phyloP scores from a whole-genome alignment of 2,329 filamentous ascomycete genomes.

The Nectriaceae sp. region DNA sequence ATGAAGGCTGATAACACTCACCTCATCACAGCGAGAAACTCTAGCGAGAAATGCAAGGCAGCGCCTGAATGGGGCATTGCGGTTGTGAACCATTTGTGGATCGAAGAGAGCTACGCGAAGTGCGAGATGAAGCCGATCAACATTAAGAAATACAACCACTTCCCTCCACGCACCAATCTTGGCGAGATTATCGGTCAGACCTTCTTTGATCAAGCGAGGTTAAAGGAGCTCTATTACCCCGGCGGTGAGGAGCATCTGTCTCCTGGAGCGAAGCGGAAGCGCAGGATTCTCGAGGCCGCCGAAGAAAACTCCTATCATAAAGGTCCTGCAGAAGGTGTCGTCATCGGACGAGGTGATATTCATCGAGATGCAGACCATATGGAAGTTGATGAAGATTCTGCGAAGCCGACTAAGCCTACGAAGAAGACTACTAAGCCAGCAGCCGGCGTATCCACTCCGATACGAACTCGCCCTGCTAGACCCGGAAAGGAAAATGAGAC shows the following conservation, averaged over 20 bases:
- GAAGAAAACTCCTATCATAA: conserved; percentile 52
- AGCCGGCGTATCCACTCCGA: conserved; percentile 39
- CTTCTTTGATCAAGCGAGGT: conserved; percentile 64
- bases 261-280: conserved; percentile 47
- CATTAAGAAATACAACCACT: conserved; percentile 77
- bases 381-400: conserved; percentile 46
- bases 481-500: conserved; percentile 82
- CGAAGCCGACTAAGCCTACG: conserved; percentile 32
- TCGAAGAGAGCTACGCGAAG: conserved; percentile 95
- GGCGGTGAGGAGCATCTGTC: conserved; percentile 55
- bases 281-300: conserved; percentile 50
- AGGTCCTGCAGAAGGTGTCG: conserved; percentile 49
- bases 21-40: conserved; percentile 84
- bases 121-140: conserved; percentile 75
- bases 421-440: conserved; percentile 26
- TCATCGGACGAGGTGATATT: conserved; percentile 41
- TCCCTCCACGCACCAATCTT: conserved; percentile 86
- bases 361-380: conserved; percentile 41
- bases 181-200: conserved; percentile 93
- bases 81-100: conserved; percentile 93
- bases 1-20: conserved; percentile 96
- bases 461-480: conserved; percentile 46
- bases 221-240: conserved; percentile 69
- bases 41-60: conserved; percentile 90
- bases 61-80: conserved; percentile 90